These are phyloP conservation scores for Smittium mucronatum DNA, from an alignment of 371 early-diverging fungal genomes.

Conservation along the genomic window DNA sequence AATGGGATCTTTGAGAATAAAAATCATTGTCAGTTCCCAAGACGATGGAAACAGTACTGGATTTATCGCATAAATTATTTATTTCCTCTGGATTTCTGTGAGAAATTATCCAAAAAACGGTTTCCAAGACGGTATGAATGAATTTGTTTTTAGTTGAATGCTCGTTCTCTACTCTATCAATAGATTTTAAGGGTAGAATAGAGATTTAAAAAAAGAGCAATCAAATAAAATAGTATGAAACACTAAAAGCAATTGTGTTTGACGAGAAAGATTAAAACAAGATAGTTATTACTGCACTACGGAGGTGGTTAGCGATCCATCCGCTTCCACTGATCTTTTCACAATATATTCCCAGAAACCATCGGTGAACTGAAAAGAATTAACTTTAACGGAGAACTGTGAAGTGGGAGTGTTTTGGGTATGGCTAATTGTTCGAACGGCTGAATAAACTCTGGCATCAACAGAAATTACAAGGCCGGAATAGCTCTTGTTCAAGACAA, in stretches of 20 bases:
- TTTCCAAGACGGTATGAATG: conserved; percentile 35
- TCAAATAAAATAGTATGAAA: not conserved
- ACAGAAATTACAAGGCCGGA: conserved; percentile 74
- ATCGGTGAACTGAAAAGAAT: conserved; percentile 17
- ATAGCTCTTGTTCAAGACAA: conserved; percentile 71
- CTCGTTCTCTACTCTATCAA: not conserved
- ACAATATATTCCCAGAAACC: conserved; percentile 16
- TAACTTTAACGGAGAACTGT: conserved; percentile 11
- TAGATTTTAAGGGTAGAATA: not conserved
- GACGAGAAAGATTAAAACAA: too few relatives aligned
- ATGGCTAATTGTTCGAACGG: conserved; percentile 29
- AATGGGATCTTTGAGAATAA: conserved; percentile 61
- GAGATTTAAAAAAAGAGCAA: not conserved
- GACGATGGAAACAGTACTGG: conserved; percentile 14
- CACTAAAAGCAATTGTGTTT: too few relatives aligned
- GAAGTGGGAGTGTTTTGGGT: not conserved
- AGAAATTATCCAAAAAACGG: conserved; percentile 29
- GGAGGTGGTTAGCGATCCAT: not conserved
- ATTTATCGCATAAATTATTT: conserved; percentile 20
- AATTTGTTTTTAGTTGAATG: conserved; percentile 31
- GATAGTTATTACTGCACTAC: not conserved
- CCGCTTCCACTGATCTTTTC: conserved; percentile 6
- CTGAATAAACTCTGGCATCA: conserved; percentile 67
- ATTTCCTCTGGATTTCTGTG: conserved; percentile 27
- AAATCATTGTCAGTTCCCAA: conserved; percentile 85